Conservation (phyloP, 768 basidiomycete species). For the Suillus subaureus region DNA sequence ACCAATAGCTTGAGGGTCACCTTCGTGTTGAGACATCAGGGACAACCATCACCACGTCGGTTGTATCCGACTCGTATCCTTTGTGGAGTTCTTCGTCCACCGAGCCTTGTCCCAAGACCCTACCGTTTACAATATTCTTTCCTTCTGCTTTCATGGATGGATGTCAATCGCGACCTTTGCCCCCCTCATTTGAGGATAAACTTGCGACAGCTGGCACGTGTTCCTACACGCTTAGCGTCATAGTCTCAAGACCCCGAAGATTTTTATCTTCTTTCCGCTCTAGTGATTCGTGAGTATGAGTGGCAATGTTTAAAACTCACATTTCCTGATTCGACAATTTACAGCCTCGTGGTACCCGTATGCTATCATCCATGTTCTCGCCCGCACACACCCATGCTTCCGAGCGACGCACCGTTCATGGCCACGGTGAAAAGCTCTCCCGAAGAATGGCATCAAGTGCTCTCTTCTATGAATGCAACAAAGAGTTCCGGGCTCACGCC, state of each 20-base stretch:
- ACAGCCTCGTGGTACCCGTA: constrained; percentile 52
- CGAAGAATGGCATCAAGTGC: constrained; percentile 66
- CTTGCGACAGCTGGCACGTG: constrained; percentile 34
- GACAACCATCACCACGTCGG: constrained; percentile 13
- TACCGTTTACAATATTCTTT: constrained; percentile 47
- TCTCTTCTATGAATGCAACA: constrained; percentile 44
- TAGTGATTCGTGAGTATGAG: constrained; percentile 43
- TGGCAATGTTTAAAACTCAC: constrained; percentile 8
- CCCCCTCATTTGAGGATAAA: constrained; percentile 47
- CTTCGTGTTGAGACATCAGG: constrained; percentile 21
- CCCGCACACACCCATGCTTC: constrained; percentile 55
- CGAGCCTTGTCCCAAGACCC: constrained; percentile 33
- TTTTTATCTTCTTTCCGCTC: constrained; percentile 48
- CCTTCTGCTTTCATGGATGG: constrained; percentile 48
- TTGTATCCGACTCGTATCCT: constrained; percentile 21
- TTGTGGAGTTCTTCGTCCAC: constrained; percentile 22
- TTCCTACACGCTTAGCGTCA: constrained; percentile 49
- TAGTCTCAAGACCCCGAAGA: constrained; percentile 39
- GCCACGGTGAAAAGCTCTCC: constrained; percentile 61
- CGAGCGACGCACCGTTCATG: constrained; percentile 48
- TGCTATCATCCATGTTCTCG: constrained; percentile 55
- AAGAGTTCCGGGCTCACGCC: constrained; percentile 37
- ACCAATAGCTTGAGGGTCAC: constrained; percentile 26
- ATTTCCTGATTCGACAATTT: constrained; percentile 1
- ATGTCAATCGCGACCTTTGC: constrained; percentile 38